A percentile compares a stretch with the other conserved stretches of the same genome.
Evolutionary conservation across 352 stramenopile genomes (phyloP).

Genomic region (Chrysophaeum taylorii): DNA sequence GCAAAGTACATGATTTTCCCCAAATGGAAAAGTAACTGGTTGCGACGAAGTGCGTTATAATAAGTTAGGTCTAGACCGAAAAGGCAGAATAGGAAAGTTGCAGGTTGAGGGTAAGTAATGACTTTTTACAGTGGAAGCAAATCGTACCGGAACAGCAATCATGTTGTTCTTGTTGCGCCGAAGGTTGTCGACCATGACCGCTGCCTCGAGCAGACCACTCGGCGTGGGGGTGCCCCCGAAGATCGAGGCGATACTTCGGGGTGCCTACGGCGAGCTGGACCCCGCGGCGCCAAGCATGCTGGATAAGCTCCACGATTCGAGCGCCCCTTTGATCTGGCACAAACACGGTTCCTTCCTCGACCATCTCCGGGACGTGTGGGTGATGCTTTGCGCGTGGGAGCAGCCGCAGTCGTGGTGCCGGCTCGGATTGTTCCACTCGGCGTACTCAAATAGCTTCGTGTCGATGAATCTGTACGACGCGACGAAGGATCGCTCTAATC

Average conservation of each 20-base stretch:
- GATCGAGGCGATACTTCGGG: background rate
- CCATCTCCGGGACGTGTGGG: constrained; percentile 14
- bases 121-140: too few species aligned
- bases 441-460: constrained; percentile 19
- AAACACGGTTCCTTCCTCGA: constrained; percentile 18
- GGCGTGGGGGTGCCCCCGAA: too few species aligned
- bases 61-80: too few species aligned
- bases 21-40: too few species aligned
- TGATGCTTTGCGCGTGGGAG: constrained; percentile 13
- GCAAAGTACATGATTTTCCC: too few species aligned
- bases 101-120: too few species aligned
- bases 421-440: constrained; percentile 18
- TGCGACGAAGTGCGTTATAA: too few species aligned
- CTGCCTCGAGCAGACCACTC: too few species aligned
- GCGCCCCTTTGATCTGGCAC: constrained; percentile 10
- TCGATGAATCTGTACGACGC: constrained; percentile 16
- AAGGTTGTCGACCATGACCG: too few species aligned
- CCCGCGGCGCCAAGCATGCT: background rate
- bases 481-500: background rate
- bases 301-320: background rate
- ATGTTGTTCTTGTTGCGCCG: too few species aligned
- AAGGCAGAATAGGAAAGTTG: too few species aligned
- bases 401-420: constrained; percentile 6
- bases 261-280: background rate
- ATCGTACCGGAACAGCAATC: too few species aligned